A percentile compares a stretch with the other conserved stretches of the same genome.
Conservation (phyloP, 352 stramenopile species). For the Sclerospora graminicola region DNA sequence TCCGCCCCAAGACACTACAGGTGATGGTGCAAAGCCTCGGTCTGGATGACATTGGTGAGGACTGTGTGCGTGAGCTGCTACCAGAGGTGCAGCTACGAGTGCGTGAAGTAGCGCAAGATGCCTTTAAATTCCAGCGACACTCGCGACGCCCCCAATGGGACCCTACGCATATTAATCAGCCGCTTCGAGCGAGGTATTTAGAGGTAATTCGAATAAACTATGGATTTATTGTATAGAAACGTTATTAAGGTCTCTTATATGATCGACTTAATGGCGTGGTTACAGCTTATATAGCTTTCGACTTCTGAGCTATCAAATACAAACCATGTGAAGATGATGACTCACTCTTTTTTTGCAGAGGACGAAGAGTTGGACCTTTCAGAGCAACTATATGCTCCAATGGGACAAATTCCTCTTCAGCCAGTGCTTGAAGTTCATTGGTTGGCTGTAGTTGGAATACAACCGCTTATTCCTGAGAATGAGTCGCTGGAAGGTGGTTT, state of each 20-base stretch:
- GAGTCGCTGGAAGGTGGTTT: constrained; percentile 62
- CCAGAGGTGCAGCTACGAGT: constrained; percentile 73
- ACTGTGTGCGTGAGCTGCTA: constrained; percentile 55
- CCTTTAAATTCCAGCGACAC: constrained; percentile 77
- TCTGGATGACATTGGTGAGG: constrained; percentile 56
- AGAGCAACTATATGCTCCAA: constrained; percentile 63
- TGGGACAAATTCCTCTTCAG: constrained; percentile 63
- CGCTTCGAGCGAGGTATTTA: constrained; percentile 55
- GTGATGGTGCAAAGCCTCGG: constrained; percentile 67
- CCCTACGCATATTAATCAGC: constrained; percentile 66
- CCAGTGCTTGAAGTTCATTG: constrained; percentile 71
- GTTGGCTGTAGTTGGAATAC: constrained; percentile 74
- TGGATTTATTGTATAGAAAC: background rate
- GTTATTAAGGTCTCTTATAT: background rate
- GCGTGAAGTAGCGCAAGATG: constrained; percentile 75
- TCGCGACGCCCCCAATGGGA: constrained; percentile 49
- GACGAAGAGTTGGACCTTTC: constrained; percentile 62
- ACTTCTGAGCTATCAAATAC: constrained; percentile 40
- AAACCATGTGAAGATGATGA: constrained; percentile 46
- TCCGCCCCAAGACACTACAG: constrained; percentile 55
- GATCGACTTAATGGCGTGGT: background rate
- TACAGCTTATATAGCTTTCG: constrained; percentile 63
- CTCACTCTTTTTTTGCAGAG: constrained; percentile 55
- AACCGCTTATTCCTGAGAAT: constrained; percentile 78
- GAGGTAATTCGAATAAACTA: too few species aligned